These are phyloP conservation scores for Sporisorium iseilematis-ciliati DNA, from an alignment of 1,284 basidiomycete species.

Conservation along the genomic window DNA sequence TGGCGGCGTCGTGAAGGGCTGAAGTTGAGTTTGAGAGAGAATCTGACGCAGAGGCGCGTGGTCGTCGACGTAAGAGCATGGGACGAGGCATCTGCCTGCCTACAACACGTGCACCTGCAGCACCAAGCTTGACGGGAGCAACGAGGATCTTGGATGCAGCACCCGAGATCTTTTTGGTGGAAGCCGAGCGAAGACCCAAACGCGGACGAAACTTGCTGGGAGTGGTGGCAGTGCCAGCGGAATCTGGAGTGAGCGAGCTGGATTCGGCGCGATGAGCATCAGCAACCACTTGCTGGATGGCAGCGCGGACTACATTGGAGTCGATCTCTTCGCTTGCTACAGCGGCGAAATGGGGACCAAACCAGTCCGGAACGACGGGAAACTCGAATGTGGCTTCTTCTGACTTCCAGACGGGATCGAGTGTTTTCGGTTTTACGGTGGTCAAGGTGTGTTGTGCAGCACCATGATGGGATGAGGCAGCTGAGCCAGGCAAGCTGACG, in stretches of 20 bases:
- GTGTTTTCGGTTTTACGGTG: conserved; percentile 80
- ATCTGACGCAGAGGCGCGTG: conserved; percentile 15
- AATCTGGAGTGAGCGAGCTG: not conserved
- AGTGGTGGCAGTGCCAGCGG: not conserved
- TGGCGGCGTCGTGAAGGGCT: conserved; percentile 6
- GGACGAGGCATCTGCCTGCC: conserved; percentile 56
- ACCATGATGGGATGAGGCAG: conserved; percentile 22
- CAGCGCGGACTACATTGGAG: conserved; percentile 32
- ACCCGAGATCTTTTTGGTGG: conserved; percentile 42
- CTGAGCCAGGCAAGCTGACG: conserved; percentile 60
- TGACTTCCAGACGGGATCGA: conserved; percentile 80
- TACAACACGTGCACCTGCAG: conserved; percentile 56
- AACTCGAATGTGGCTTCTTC: conserved; percentile 58
- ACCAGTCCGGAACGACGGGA: conserved; percentile 56
- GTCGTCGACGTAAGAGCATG: conserved; percentile 44
- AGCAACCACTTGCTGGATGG: conserved; percentile 25
- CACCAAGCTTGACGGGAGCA: conserved; percentile 56
- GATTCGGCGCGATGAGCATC: not conserved
- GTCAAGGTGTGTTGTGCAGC: conserved; percentile 78
- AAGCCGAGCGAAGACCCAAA: conserved; percentile 35
- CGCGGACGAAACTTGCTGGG: conserved; percentile 27
- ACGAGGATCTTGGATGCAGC: conserved; percentile 54
- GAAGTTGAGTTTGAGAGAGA: conserved; percentile 8
- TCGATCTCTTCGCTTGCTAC: conserved; percentile 39
- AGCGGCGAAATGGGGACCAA: conserved; percentile 73